Base-by-base conservation (phyloP, 1,139 yeast genomes). In the Scheffersomyces cryptocercus region DNA sequence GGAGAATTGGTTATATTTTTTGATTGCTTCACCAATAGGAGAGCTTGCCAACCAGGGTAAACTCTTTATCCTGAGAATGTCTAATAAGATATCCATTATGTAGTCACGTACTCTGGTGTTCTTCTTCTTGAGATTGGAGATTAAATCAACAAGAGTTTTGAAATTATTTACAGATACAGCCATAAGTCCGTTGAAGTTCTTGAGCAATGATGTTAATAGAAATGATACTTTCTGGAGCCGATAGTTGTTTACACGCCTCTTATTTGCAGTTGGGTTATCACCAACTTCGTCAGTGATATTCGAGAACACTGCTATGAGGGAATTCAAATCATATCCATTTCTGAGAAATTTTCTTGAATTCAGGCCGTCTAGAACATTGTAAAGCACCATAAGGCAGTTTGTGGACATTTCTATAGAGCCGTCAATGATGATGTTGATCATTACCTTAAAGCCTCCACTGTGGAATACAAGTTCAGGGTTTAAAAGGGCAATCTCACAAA, bases 111-210 rank as follows among this genome's bases (percentile, higher is more conserved):
- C 69, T 24, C 70, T 64, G 2, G 75, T 62, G 16, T 79, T 72
- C 0, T 86, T 85, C 43, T 83, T 80, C 28, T 72, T 70, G 42
- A 91, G 66, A 57, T 91, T 85, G 33, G 75, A 68, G 2, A 91
- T 67, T 31, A 93, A 67, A 44, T 82, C 81, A 36, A 67, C 68
- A 14, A 93, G 55, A 28, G 85, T 77, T 42, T 72, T 72, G 53
- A 82, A 85, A 46, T 80, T 65, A 51, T 84, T 72, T 44, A 79
- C 73, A 0, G 88, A 76, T 53, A 85, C 79, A 7, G 86, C 79
- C 51, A 86, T 75, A 10, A 90, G 59, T 0, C 99, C 99, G 14
- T 87, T 76, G 82, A 95, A 86, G 38, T 82, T 77, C 48, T 88
- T 85, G 40, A 93, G 64, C 28, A 88, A 65, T 3, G 78, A 62